Evolutionary conservation across 371 early-diverging fungal species (phyloP), one percentile per base, ranked within the genome.

Genomic region (Mucor mucedo): DNA sequence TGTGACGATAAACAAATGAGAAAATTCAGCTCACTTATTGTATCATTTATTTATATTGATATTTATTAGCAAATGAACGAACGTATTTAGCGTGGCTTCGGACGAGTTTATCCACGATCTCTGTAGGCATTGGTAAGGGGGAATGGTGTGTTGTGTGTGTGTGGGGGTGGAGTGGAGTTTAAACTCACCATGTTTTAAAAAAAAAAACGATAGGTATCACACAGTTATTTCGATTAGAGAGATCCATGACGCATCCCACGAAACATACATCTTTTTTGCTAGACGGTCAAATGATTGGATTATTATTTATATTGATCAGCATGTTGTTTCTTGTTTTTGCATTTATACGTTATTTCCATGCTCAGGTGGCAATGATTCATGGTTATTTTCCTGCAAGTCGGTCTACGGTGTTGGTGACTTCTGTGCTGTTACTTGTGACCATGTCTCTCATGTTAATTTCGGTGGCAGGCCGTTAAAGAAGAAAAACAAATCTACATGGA

Each of bases 61-160:
- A 42, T 11, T 28, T 35, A 33, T 16, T 42, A 87, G 90, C 93
- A 39, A 93, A 93, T 63, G 93, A 93, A 66, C 79, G 93, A 55
- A 93, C 93, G 9, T 93, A 84, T 60, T 82, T 93, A 5, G 91
- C 92, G 2, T 93, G 91, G 91, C 66, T 93, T 33, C 82, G 93
- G 28, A 87, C 93, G 1, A 91, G 91, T 35, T 65, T 92, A 50
- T 87, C 92, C 0, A 74, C 89, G 38, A 87, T 91, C 30, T 90
- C 91, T 6, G 89, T 91, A 5, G 93, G 93, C 29, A 87, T 92
- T 47, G 84, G 83, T 80, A 73, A 48, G 8, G 8, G 8, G 8
- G 2, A 4, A 2, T 27, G 10, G 28, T 52, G 1, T 21, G 21
- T 21, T 21, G 21, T 21, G 21, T 21, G 21, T n/a, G n/a, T n/a